Conservation (phyloP, 2,329 filamentous ascomycete species). For the Aspergillus pseudonomiae region DNA sequence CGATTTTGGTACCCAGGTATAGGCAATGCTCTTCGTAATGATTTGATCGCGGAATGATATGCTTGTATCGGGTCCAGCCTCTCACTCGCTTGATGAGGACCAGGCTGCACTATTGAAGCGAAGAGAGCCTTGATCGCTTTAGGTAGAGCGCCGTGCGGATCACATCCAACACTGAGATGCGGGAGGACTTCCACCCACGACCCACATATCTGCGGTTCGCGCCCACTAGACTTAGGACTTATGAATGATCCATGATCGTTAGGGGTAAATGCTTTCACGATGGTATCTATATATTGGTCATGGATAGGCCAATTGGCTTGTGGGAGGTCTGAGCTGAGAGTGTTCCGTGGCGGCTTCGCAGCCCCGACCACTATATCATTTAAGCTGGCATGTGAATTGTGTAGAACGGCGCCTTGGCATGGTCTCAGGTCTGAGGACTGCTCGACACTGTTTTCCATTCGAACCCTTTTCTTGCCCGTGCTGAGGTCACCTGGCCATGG, state of each 20-base stretch:
- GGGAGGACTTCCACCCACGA: slow-evolving; percentile 47
- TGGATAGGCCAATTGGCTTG: background rate
- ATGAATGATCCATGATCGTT: slow-evolving; percentile 15
- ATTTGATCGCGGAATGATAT: slow-evolving; percentile 34
- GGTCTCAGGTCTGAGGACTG: background rate
- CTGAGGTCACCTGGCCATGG: background rate
- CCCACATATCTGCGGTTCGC: slow-evolving; percentile 39
- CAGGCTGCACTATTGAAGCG: slow-evolving; percentile 30
- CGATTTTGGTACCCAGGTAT: slow-evolving; percentile 15
- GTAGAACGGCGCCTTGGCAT: too few species aligned
- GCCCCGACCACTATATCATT: background rate
- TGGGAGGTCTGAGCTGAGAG: background rate
- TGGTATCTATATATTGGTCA: background rate
- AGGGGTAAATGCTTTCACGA: slow-evolving; percentile 15
- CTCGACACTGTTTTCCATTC: background rate
- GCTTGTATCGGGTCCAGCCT: slow-evolving; percentile 30
- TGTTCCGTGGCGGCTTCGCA: background rate
- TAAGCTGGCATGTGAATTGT: background rate
- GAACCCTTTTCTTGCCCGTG: background rate
- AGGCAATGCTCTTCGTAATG: slow-evolving; percentile 27
- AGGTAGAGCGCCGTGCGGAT: slow-evolving; percentile 25
- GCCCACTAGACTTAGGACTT: background rate
- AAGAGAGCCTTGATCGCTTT: slow-evolving; percentile 40
- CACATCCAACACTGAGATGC: slow-evolving; percentile 25
- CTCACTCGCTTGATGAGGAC: slow-evolving; percentile 20